Base-by-base conservation (phyloP, 2,329 filamentous ascomycete genomes). In the Graphilbum sp. region DNA sequence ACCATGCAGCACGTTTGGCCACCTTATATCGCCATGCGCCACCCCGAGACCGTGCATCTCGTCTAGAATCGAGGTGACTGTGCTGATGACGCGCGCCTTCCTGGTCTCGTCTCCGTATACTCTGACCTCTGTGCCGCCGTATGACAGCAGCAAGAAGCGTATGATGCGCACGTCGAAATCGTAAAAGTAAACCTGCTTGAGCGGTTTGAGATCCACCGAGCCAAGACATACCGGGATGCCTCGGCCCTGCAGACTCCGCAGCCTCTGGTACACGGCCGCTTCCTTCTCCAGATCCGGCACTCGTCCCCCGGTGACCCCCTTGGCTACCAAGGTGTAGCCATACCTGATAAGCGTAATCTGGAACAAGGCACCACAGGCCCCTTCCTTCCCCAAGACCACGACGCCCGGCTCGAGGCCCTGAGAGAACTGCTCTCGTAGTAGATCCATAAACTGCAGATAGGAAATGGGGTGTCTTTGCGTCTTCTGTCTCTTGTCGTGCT, bases 241-340 rank as follows among this genome's bases (percentile, higher is more conserved):
- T 36, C 23, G 33, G 20, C 41, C 43, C 36, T 45, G 36, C 17
- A 45, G 32, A 6, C 32, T 2, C 32, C 23, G 36, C 9, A 38
- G 31, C 21, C n/a, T 30, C 19, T 37, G 10, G 38, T 43, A 45
- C 4, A 44, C 20, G 12, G 36, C 36, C 2, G 36, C 32, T 24
- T 46, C 40, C 7, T 44, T 21, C 24, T 41, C 11, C 27, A 46
- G 36, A 32, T 17, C n/a, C 1, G 27, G 37, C 27, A 41, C 36
- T 2, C 12, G 2, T 4, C 34, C 25, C 24, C 24, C 30, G 16
- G 41, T 43, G 12, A 34, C 41, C 17, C 55, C 56, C 46, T 67
- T 67, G 36, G 53, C 49, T 20, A 59, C 49, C 33, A 66, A 58
- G 2, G 54, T 62, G 48, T 66, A 66, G 42, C 59, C 54, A 43